A percentile compares a stretch with the other conserved stretches of the same genome.
Conservation (phyloP, 106 monocot genomes). For the Chionographis japonica region DNA sequence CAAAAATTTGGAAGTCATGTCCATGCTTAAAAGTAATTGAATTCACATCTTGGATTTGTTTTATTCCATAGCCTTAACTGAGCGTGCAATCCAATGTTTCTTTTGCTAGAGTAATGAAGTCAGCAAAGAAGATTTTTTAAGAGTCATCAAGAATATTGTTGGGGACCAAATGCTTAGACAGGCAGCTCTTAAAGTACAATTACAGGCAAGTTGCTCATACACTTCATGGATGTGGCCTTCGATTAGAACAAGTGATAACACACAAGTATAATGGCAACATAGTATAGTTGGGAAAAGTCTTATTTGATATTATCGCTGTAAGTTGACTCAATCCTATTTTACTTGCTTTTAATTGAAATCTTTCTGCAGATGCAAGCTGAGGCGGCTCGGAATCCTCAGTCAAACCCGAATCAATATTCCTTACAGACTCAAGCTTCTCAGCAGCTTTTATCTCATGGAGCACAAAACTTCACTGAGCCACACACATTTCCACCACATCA, state of each 20-base stretch:
- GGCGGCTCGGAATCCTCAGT: slow-evolving; percentile 38
- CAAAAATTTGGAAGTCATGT: no score
- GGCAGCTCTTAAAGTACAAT: slow-evolving; percentile 77
- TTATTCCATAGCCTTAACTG: neutral
- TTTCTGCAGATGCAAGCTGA: slow-evolving; percentile 49
- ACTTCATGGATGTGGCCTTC: neutral
- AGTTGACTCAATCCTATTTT: neutral
- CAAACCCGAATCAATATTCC: slow-evolving; percentile 38
- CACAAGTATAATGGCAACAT: neutral
- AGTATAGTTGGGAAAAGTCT: no score
- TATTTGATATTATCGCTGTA: no score
- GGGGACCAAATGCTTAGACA: slow-evolving; percentile 97
- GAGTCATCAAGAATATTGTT: slow-evolving; percentile 91
- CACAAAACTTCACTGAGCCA: slow-evolving; percentile 17
- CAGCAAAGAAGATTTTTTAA: slow-evolving; percentile 81
- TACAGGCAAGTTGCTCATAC: slow-evolving; percentile 46
- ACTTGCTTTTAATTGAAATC: neutral
- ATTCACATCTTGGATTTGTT: neutral
- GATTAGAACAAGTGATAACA: neutral
- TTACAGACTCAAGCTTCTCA: slow-evolving; percentile 40
- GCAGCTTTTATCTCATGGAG: slow-evolving; percentile 22
- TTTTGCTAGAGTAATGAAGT: slow-evolving; percentile 71
- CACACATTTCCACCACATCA: slow-evolving; percentile 26
- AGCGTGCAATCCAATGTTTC: neutral
- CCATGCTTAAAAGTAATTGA: neutral